phyloP scores from a whole-genome alignment of 345 rosid species.

The Ceriops decandra region DNA sequence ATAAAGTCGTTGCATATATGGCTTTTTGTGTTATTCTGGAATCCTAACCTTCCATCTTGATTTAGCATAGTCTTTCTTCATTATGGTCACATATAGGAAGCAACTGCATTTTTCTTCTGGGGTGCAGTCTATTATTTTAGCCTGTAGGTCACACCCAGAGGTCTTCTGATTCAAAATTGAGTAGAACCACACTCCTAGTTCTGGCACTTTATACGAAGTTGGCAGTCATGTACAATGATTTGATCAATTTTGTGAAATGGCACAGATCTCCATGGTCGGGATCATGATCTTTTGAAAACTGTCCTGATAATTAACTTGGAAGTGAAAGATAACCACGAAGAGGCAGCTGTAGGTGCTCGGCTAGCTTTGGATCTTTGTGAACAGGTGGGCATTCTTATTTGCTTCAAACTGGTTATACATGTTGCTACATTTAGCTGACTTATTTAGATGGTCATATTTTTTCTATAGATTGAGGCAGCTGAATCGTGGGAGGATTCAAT shows the following conservation, averaged over 20 bases:
- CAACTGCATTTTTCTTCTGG: too few species aligned
- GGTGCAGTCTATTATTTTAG: too few species aligned
- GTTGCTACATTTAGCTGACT: not conserved
- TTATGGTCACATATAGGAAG: too few species aligned
- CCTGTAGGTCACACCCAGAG: too few species aligned
- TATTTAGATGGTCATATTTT: not conserved
- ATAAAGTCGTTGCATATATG: not conserved
- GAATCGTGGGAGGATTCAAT: slow-evolving; percentile 87
- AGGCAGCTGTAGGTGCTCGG: slow-evolving; percentile 87
- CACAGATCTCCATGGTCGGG: slow-evolving; percentile 84
- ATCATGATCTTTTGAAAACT: slow-evolving; percentile 60
- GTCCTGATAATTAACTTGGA: slow-evolving; percentile 88
- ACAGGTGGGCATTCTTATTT: slow-evolving; percentile 44
- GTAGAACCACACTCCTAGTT: too few species aligned
- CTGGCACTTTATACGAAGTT: not conserved
- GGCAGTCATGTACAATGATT: not conserved
- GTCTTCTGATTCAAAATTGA: too few species aligned
- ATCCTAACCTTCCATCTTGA: too few species aligned
- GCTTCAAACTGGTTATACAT: not conserved
- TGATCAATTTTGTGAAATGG: slow-evolving; percentile 1
- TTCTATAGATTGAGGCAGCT: slow-evolving; percentile 60
- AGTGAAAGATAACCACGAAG: slow-evolving; percentile 97
- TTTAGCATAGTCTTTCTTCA: too few species aligned
- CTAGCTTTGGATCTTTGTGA: slow-evolving; percentile 82
- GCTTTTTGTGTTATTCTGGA: too few species aligned